Base-by-base conservation (phyloP, 345 rosid species). In the Salix caprea region DNA sequence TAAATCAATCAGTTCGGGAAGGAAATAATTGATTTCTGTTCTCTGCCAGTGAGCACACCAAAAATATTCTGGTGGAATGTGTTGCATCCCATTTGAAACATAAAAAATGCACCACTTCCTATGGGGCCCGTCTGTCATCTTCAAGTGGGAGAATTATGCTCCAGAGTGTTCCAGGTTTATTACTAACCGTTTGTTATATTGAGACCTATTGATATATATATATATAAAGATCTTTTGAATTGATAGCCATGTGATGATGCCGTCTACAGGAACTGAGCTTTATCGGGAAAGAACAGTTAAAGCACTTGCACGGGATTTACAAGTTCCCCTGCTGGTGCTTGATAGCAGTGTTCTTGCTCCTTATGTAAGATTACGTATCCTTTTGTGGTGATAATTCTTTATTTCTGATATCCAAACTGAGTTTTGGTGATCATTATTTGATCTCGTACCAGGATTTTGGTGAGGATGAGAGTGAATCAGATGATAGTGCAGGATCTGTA, bases 191-290 rank as follows among this genome's bases (percentile, higher is more conserved):
- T n/a, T n/a, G n/a, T n/a, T n/a, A n/a, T n/a, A n/a, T n/a, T n/a
- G n/a, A n/a, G n/a, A n/a, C n/a, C n/a, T n/a, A n/a, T n/a, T n/a
- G n/a, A n/a, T n/a, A n/a, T n/a, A n/a, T n/a, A n/a, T n/a, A n/a
- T n/a, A n/a, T n/a, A n/a, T n/a, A n/a, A n/a, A n/a, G n/a, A n/a
- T n/a, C n/a, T n/a, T n/a, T n/a, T n/a, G n/a, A n/a, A n/a, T n/a
- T n/a, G n/a, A n/a, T n/a, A n/a, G n/a, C n/a, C n/a, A n/a, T n/a
- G n/a, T n/a, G n/a, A n/a, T n/a, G n/a, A n/a, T n/a, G n/a, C n/a
- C n/a, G n/a, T n/a, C n/a, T n/a, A n/a, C n/a, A n/a, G n/a, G 98
- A 72, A 93, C 97, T 18, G 97, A 93, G 80, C 99, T 96, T 73
- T 93, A 91, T 77, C 87, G 94, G 40, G 99, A 96, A 85, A 89